Evolutionary conservation across 1,284 basidiomycete species (phyloP), one percentile per base, ranked within the genome.

Genomic region (Cystobasidiaceae sp.): DNA sequence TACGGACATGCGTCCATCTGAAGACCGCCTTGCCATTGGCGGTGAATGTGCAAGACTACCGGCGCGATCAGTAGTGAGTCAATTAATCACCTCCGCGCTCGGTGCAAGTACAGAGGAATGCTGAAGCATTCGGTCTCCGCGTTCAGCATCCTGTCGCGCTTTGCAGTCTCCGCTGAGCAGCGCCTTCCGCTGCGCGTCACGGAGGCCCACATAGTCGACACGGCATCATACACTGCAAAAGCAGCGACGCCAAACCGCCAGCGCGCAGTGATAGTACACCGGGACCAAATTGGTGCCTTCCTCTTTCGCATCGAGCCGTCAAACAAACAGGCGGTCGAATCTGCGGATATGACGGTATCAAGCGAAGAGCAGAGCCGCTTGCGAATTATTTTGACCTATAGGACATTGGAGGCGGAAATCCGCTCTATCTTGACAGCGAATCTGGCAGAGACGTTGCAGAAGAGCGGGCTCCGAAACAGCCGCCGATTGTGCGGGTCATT

Each of bases 41-140:
- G 11, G 86, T 90, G 55, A 90, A 89, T 67, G 89, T 92, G 1
- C 86, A 91, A 74, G 89, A 92, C 74, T 89, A 88, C 75, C 90
- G 91, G 78, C 84, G 89, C 17, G 85, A 84, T 28, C 79, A 82
- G 68, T 82, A 80, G 86, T 86, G 52, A 41, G 75, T 54, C 15
- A 9, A 33, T n/a, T n/a, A n/a, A 4, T 4, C 7, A 49, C 6
- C 25, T 46, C 13, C 43, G 8, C 4, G 11, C 23, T 19, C 3
- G 19, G 44, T 9, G 9, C 9, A 23, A n/a, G 17, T 28, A 65
- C 23, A 19, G 27, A 45, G 34, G 15, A n/a, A 23, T 4, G 27
- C 55, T n/a, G 25, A 17, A 25, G 25, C 28, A 32, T 25, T n/a
- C 5, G 30, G 63, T 13, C 39, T 52, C 45, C 34, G 5, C 9